Evolutionary conservation across 352 stramenopile species (phyloP), one percentile per base, ranked within the genome.

Genomic region (Peronospora belbahrii): DNA sequence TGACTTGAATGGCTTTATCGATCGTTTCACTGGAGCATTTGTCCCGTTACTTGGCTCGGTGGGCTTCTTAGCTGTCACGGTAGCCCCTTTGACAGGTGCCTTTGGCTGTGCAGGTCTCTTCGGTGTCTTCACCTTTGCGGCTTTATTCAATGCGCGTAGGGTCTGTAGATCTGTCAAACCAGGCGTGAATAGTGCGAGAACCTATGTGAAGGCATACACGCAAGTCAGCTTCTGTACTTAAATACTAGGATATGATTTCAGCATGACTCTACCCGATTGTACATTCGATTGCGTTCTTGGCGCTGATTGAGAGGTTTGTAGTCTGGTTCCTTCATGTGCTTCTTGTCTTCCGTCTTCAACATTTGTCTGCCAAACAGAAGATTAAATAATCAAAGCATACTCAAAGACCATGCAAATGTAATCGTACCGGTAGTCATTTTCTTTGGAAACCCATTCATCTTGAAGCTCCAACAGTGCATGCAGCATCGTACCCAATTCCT

Each of bases 281-380:
- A 85, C 41, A 89, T 67, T 27, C 80, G 79, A 70, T 94, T 94
- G 31, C 81, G 71, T 57, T 94, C 82, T 47, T 94, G 81, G 2
- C 79, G 82, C 17, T 73, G 48, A 30, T 88, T 91, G 20, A 94
- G 59, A 25, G 65, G 58, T 2, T 79, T 65, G 30, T 78, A 89
- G 34, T 94, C 82, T 14, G 46, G 34, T 40, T 88, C 75, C 32
- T 85, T 82, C 62, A 94, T 67, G 49, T 83, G 54, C 37, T 94
- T 94, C 51, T 94, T 94, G 62, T 94, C 82, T 48, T 94, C 82
- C 0, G 77, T 88, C 60, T 94, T 94, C 13, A 94, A 71, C 77
- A 94, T 85, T 74, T 88, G 79, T 9, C 79, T 91, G 27, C 9
- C 20, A 44, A 40, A 36, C n/a, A 4, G 31, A 24, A 52, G 15